These are phyloP conservation scores for Paramyrothecium sp. DNA, from an alignment of 2,329 filamentous ascomycete species.

Conservation along the genomic window DNA sequence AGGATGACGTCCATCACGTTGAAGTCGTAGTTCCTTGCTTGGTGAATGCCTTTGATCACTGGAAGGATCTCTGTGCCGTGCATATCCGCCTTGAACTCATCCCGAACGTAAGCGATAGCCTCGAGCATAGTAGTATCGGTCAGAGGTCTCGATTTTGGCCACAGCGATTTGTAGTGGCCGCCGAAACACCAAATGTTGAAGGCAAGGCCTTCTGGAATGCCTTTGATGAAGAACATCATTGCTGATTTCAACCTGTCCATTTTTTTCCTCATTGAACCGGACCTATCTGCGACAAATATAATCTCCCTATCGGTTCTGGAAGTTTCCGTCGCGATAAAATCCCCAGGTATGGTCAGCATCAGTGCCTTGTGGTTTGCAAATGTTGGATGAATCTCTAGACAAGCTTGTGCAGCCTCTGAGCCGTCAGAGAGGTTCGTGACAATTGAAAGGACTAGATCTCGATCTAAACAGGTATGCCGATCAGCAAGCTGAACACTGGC, in stretches of 20 bases:
- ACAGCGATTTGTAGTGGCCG: neutral
- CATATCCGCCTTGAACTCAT: constrained; percentile 4
- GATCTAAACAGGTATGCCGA: too few relatives aligned
- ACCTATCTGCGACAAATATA: constrained; percentile 23
- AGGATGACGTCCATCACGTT: constrained; percentile 5
- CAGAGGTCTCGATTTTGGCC: constrained; percentile 1
- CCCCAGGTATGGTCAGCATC: constrained; percentile 3
- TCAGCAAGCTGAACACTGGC: too few relatives aligned
- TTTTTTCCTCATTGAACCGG: constrained; percentile 40
- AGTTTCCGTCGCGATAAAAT: neutral
- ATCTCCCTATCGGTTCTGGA: neutral
- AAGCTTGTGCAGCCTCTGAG: constrained; percentile 1
- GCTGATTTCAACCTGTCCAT: constrained; percentile 47
- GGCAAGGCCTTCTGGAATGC: constrained; percentile 33
- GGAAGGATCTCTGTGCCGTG: constrained; percentile 6
- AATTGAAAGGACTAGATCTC: constrained; percentile 8
- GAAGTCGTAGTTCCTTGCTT: neutral
- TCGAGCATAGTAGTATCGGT: neutral
- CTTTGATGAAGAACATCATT: constrained; percentile 57
- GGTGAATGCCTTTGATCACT: neutral
- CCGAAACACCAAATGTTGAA: constrained; percentile 45
- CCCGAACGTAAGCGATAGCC: constrained; percentile 3
- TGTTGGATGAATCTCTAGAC: constrained; percentile 5
- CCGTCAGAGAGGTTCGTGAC: neutral
- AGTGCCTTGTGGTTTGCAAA: constrained; percentile 1